Evolutionary conservation across 75 land plant species (phyloP), one percentile per base, ranked within the genome.

Genomic region (Sequoiadendron giganteum): DNA sequence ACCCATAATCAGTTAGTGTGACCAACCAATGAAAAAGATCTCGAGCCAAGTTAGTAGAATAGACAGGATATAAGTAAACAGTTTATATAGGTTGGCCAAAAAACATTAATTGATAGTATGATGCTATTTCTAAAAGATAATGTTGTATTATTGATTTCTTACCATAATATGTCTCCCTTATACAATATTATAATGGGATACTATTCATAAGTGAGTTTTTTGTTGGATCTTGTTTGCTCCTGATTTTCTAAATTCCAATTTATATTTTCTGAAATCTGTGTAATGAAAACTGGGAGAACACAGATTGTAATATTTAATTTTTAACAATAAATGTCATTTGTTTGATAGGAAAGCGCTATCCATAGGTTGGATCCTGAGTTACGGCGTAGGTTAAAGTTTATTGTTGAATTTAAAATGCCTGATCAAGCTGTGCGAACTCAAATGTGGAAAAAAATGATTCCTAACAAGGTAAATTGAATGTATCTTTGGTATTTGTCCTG

Each of bases 321-420:
- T 78, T 78, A 78, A 78, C 81, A 78, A 78, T 78, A 38, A 77
- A 38, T 32, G 43, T 39, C 43, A 39, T 78, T 40, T 78, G 42
- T 36, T 78, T 78, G 81, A 36, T 34, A 88, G 89, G 89, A 88
- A 65, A 88, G 87, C 19, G 45, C 55, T 2, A 65, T 88, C 19
- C 86, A 83, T 87, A 85, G 89, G 49, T 75, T 88, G 54, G 87
- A 88, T 85, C 89, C 89, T 30, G 89, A 88, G 87, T 65, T 88
- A 39, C 61, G 48, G 65, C 87, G 90, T 65, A 72, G 90, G 58
- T 56, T 89, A 28, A 86, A 86, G 28, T 89, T 89, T 55, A 65
- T 89, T 34, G 83, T 89, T 40, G 90, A 89, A 89, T 89, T 89
- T 42, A 89, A 86, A 70, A 89, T 89, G 90, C 90, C 90, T 16